phyloP scores from a whole-genome alignment of 176 grass and related monocot genomes.

The Melocanna baccifera region DNA sequence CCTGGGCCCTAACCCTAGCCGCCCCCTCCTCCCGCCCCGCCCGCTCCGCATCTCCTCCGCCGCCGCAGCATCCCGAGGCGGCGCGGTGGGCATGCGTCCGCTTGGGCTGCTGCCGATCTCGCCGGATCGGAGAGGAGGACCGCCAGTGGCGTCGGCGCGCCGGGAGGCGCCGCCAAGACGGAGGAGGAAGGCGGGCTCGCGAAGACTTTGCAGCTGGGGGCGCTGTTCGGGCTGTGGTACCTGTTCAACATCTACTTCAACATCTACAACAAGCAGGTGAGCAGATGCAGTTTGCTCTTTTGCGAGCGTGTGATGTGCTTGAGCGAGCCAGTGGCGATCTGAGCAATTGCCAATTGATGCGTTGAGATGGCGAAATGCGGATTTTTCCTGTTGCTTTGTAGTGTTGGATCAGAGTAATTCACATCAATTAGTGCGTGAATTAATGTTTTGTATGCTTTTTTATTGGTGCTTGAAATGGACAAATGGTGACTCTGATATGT shows the following conservation, averaged over 20 bases:
- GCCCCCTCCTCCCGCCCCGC: not conserved
- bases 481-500: not conserved
- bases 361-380: not conserved
- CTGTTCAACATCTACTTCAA: slow-evolving; percentile 95
- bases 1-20: not conserved
- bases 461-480: not conserved
- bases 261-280: slow-evolving; percentile 91
- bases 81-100: not conserved
- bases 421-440: not conserved
- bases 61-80: not conserved
- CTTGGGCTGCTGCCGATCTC: slow-evolving; percentile 40
- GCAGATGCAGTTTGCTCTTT: not conserved
- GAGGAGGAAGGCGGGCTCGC: slow-evolving; percentile 16
- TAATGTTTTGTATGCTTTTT: too few relatives aligned
- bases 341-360: not conserved
- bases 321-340: not conserved
- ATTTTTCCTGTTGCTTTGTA: not conserved
- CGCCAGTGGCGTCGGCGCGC: not conserved
- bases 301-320: not conserved
- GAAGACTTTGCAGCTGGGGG: slow-evolving; percentile 56
- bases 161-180: not conserved
- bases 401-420: not conserved
- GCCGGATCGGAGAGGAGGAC: slow-evolving; percentile 20
- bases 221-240: slow-evolving; percentile 77
- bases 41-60: slow-evolving; percentile 7